phyloP scores from a whole-genome alignment of 1,139 yeast species.

The Pichia sp. region DNA sequence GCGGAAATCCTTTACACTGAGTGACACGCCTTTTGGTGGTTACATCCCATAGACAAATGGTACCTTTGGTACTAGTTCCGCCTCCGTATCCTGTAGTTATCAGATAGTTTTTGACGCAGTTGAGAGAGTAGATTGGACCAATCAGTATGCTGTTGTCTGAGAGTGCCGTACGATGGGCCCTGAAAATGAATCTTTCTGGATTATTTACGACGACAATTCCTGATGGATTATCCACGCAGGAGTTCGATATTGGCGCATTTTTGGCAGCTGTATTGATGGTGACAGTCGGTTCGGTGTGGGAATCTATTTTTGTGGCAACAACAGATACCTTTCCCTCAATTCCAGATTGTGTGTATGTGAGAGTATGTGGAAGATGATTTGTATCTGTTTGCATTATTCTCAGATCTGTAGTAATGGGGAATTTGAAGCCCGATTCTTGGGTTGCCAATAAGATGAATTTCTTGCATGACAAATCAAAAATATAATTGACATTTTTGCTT shows the following conservation, averaged over 20 bases:
- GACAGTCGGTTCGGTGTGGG: constrained; percentile 10
- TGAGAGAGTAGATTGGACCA: constrained; percentile 58
- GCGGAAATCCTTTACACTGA: constrained; percentile 46
- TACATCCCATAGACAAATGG: constrained; percentile 73
- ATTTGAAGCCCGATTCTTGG: constrained; percentile 65
- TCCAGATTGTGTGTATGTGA: constrained; percentile 71
- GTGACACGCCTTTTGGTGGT: constrained; percentile 51
- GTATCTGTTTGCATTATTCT: constrained; percentile 28
- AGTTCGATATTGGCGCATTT: constrained; percentile 7
- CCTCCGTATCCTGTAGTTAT: constrained; percentile 10
- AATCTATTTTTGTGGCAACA: constrained; percentile 34
- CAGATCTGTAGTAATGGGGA: constrained; percentile 53
- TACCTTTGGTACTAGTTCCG: constrained; percentile 38
- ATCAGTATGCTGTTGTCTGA: constrained; percentile 39
- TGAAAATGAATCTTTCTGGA: constrained; percentile 64
- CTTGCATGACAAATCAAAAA: constrained; percentile 47
- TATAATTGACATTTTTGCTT: constrained; percentile 11
- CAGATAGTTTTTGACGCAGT: constrained; percentile 16
- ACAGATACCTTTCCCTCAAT: constrained; percentile 84
- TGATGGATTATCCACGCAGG: constrained; percentile 6
- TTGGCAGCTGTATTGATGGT: constrained; percentile 9
- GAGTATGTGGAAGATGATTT: constrained; percentile 3
- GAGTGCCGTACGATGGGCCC: constrained; percentile 56
- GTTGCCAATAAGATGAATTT: constrained; percentile 34
- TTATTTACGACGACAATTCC: constrained; percentile 31